Base-by-base conservation (phyloP, 23 red algal species). In the Cyanidioschyzon merolae region DNA sequence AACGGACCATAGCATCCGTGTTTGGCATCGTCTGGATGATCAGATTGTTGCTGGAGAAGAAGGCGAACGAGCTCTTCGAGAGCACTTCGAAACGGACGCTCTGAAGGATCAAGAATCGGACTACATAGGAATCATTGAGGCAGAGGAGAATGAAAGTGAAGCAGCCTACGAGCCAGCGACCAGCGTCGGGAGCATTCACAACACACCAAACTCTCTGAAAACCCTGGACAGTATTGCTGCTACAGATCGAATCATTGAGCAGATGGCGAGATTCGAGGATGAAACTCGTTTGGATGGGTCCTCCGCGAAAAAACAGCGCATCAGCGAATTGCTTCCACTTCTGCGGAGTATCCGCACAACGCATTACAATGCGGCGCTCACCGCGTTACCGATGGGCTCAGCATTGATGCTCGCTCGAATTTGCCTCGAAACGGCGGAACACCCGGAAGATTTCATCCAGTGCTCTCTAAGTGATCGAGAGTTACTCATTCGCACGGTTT, bases 1-100 rank as follows among this genome's bases (percentile, higher is more conserved):
- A 37, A 75, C 74, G 15, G 94, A 98, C 57, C 59, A 84, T 24
- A 77, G 78, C 40, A 75, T 98, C 12, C 82, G 94, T 39, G 45
- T 86, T 1, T 98, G 94, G 94, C 78, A 78, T 27, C 67, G 88
- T 17, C 80, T 81, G 2, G 77, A 89, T 35, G 88, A 91, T 54
- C 88, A 79, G 27, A 34, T 98, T 24, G 88, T 98, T 41, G 39
- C 86, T 31, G 88, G 90, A 21, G 94, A 98, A 40, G 88, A 91
- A 83, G 39, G 74, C 63, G 86, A 96, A 59, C 24, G 40, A 50
- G 37, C 84, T 16, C 74, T 90, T 75, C 85, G 89, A 40, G 79
- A 89, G 37, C 51, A 86, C 40, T 90, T 95, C 59, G 90, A 89
- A 30, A 51, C 59, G 24, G 67, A 75, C 1, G 68, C 87, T 15